Base-by-base conservation (phyloP, 345 rosid genomes). In the Melastoma malabathricum region DNA sequence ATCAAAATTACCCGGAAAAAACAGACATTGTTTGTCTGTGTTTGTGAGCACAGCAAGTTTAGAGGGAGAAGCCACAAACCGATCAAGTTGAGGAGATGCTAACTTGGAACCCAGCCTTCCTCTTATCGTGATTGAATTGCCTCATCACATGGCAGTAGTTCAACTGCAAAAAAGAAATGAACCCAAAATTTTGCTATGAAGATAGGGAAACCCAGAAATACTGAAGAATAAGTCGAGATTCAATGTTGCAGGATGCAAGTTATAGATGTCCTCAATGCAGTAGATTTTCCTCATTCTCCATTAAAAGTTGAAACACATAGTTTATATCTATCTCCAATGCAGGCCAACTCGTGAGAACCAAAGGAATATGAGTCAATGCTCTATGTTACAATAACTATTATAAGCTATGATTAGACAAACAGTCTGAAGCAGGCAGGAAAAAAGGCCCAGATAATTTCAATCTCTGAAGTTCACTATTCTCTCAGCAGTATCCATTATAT, bases 101-200 rank as follows among this genome's bases (percentile, higher is more conserved):
- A 13, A 59, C 51, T 38, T 56, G 48, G 39, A 59, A 52, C 50
- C 63, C 63, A 25, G 63, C 49, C 51, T 59, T 59, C 29, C 63
- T 56, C 44, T 56, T 55, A 52, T 59, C 63, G 13, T 17, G 29
- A 2, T 31, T 56, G 7, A 16, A 31, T 46, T 59, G 56, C 57
- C 43, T 51, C 63, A 59, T 19, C 43, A 59, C 63, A 12, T 51
- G 46, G 46, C 63, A 59, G 57, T 59, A 59, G 50, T 59, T 59
- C 29, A 59, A 50, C 63, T 59, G 63, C 31, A 44, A 47, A 10
- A 14, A 7, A 52, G 38, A 23, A 50, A 38, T 7, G 14, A 22
- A 22, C 25, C 25, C 25, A 22, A 17, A 15, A 45, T 44, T 6
- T 41, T 41, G 14, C 31, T 29, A 16, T 10, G 41, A 51, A 7